phyloP scores from a whole-genome alignment of 176 grass and related monocot species.

The Triticum monococcum region DNA sequence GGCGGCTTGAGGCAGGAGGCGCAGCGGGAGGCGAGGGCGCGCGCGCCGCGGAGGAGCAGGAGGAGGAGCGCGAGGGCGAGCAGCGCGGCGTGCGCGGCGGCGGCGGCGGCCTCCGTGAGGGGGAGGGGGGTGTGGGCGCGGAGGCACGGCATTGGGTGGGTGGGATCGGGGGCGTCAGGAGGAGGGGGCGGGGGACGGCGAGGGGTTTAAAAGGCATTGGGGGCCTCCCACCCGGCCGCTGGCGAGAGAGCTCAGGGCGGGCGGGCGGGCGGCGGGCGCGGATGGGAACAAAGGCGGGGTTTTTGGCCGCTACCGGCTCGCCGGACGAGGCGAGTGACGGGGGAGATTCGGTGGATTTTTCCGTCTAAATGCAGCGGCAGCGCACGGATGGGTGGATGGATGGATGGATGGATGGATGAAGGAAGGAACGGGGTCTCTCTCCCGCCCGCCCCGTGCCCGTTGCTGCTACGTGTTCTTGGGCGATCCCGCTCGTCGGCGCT shows the following conservation, averaged over 20 bases:
- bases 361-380: slow-evolving; percentile 18
- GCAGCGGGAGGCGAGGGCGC: slow-evolving; percentile 46
- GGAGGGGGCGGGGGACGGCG: slow-evolving; percentile 19
- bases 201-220: slow-evolving; percentile 64
- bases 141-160: slow-evolving; percentile 49
- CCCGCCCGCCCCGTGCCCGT: no score
- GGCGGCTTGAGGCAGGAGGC: slow-evolving; percentile 46
- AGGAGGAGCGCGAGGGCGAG: slow-evolving; percentile 53
- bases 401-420: no score
- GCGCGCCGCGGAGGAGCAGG: slow-evolving; percentile 41
- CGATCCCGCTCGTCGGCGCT: slow-evolving; percentile 40
- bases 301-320: slow-evolving; percentile 19
- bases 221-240: slow-evolving; percentile 30
- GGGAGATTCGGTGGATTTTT: slow-evolving; percentile 18
- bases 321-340: neutral
- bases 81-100: slow-evolving; percentile 51
- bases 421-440: no score
- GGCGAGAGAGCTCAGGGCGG: slow-evolving; percentile 23
- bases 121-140: slow-evolving; percentile 1
- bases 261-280: slow-evolving; percentile 40
- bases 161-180: slow-evolving; percentile 26
- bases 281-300: slow-evolving; percentile 32
- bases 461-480: neutral
- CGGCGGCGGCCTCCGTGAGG: slow-evolving; percentile 52
- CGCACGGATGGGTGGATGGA: no score